phyloP scores from a whole-genome alignment of 805 yeast genomes.

The Priceomyces castillae region DNA sequence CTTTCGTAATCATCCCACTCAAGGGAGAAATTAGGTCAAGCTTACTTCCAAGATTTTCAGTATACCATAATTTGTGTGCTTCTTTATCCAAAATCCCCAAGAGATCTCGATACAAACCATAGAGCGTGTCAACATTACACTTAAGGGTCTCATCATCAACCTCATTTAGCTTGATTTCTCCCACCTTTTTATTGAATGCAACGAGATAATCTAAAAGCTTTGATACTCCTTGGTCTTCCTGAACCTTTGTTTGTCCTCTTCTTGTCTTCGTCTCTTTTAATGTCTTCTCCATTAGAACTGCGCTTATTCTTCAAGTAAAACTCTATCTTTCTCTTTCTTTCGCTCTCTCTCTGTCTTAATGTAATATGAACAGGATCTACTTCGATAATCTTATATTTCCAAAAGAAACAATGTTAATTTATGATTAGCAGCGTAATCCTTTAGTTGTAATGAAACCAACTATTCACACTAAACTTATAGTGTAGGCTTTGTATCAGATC shows the following conservation, averaged over 20 bases:
- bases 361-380: too few species aligned
- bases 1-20: slow-evolving; percentile 4
- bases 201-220: neutral
- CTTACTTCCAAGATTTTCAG: neutral
- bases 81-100: neutral
- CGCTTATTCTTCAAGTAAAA: neutral
- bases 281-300: neutral
- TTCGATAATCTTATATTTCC: too few species aligned
- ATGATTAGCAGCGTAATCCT: too few species aligned
- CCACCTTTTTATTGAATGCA: neutral
- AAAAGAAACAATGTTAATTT: too few species aligned
- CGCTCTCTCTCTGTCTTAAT: too few species aligned
- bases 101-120: neutral
- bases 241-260: neutral
- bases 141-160: neutral
- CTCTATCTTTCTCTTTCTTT: too few species aligned
- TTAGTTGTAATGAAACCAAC: too few species aligned
- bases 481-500: neutral
- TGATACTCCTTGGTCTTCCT: neutral
- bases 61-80: neutral
- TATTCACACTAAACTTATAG: too few species aligned
- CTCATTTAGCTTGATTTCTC: neutral
- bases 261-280: neutral
- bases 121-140: neutral
- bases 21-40: slow-evolving; percentile 8